These are phyloP conservation scores for Rubia balearica DNA, from an alignment of 305 asterid species.

Conservation along the genomic window DNA sequence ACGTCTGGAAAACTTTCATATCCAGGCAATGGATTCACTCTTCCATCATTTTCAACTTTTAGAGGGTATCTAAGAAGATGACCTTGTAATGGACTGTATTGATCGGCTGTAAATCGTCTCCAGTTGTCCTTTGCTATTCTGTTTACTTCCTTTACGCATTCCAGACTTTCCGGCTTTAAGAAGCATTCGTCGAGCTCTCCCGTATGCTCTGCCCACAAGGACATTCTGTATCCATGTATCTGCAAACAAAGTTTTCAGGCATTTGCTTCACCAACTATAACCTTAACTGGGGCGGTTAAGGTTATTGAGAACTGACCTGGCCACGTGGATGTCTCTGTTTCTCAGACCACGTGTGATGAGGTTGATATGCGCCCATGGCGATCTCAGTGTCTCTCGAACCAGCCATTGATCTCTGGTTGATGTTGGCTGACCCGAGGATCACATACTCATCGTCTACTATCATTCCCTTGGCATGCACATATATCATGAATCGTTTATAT, in stretches of 20 bases:
- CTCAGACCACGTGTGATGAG: slow-evolving; percentile 62
- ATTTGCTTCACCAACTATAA: background rate
- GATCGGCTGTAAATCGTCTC: slow-evolving; percentile 45
- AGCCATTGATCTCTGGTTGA: slow-evolving; percentile 87
- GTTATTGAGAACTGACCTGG: slow-evolving; percentile 41
- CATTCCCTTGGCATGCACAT: slow-evolving; percentile 93
- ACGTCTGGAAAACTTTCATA: slow-evolving; percentile 74
- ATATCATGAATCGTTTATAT: slow-evolving; percentile 69
- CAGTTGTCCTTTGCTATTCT: slow-evolving; percentile 63
- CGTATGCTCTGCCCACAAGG: slow-evolving; percentile 93
- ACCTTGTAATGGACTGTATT: slow-evolving; percentile 55
- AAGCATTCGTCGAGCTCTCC: slow-evolving; percentile 39
- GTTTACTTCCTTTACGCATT: slow-evolving; percentile 55
- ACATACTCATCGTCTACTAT: slow-evolving; percentile 83
- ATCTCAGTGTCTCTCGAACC: slow-evolving; percentile 92
- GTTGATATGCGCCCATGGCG: slow-evolving; percentile 95
- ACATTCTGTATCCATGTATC: slow-evolving; percentile 81
- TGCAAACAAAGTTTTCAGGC: slow-evolving; percentile 21
- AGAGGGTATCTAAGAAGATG: slow-evolving; percentile 81
- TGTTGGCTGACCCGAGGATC: slow-evolving; percentile 81
- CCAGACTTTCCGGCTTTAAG: slow-evolving; percentile 39
- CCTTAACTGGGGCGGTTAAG: background rate
- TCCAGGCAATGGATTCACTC: slow-evolving; percentile 47
- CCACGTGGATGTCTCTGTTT: slow-evolving; percentile 54
- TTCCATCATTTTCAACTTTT: slow-evolving; percentile 46